phyloP scores from a whole-genome alignment of 2,329 filamentous ascomycete species.

The Emmonsia crescens region DNA sequence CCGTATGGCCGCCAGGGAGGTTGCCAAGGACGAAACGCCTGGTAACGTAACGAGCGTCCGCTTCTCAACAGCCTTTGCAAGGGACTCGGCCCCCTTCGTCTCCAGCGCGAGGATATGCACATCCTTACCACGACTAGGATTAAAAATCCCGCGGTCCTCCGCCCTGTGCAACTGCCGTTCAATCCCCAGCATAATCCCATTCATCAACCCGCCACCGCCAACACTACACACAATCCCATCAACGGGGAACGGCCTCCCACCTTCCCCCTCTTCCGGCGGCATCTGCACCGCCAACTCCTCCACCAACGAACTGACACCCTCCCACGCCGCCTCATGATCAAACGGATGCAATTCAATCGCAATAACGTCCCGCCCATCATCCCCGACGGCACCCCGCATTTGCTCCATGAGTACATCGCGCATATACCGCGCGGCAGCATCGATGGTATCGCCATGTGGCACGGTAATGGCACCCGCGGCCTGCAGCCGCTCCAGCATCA shows the following conservation, averaged over 20 bases:
- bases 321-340: slow-evolving; percentile 37
- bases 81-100: slow-evolving; percentile 61
- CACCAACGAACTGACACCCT: slow-evolving; percentile 36
- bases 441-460: slow-evolving; percentile 56
- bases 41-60: slow-evolving; percentile 50
- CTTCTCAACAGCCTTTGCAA: slow-evolving; percentile 48
- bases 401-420: slow-evolving; percentile 39
- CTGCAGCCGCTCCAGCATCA: slow-evolving; percentile 62
- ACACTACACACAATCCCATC: slow-evolving; percentile 68
- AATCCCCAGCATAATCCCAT: slow-evolving; percentile 62
- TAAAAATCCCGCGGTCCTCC: not conserved
- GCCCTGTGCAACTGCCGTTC: slow-evolving; percentile 35
- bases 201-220: slow-evolving; percentile 70
- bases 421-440: slow-evolving; percentile 58
- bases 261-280: slow-evolving; percentile 24
- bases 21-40: slow-evolving; percentile 65
- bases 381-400: slow-evolving; percentile 25
- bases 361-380: slow-evolving; percentile 20
- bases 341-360: slow-evolving; percentile 37
- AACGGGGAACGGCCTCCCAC: slow-evolving; percentile 33
- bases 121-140: slow-evolving; percentile 16
- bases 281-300: slow-evolving; percentile 35
- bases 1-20: slow-evolving; percentile 59
- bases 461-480: slow-evolving; percentile 57
- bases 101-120: slow-evolving; percentile 59